phyloP scores from a whole-genome alignment of 2,329 filamentous ascomycete species.

The Hypoxylon sp. region DNA sequence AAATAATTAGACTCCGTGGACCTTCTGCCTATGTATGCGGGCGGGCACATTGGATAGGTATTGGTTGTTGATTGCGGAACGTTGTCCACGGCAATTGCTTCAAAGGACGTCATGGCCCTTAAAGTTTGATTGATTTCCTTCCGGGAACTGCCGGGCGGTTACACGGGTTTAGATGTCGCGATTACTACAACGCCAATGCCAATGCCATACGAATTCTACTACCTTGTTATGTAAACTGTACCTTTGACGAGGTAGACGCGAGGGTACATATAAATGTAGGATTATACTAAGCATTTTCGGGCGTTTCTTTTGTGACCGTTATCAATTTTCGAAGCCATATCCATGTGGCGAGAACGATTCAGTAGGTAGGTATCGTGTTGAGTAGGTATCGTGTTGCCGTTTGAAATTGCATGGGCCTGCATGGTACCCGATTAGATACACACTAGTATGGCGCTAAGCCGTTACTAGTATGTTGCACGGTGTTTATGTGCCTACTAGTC shows the following conservation, averaged over 20 bases:
- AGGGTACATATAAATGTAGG: no score
- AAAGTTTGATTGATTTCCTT: slow-evolving; percentile 17
- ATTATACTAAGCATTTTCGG: slow-evolving; percentile 28
- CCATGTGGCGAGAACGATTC: background rate
- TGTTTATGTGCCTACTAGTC: slow-evolving; percentile 6
- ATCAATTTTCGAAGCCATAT: slow-evolving; percentile 1
- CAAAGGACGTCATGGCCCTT: slow-evolving; percentile 32
- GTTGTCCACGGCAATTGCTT: slow-evolving; percentile 40
- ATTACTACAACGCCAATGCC: slow-evolving; percentile 28
- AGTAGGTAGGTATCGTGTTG: no score
- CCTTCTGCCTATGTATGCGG: slow-evolving; percentile 27
- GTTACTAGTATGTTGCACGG: slow-evolving; percentile 30
- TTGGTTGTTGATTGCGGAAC: slow-evolving; percentile 21
- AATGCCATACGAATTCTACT: slow-evolving; percentile 30
- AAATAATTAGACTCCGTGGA: slow-evolving; percentile 11
- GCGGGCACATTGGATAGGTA: slow-evolving; percentile 29
- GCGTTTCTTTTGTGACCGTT: slow-evolving; percentile 33
- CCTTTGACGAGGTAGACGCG: slow-evolving; percentile 6
- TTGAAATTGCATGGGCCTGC: background rate
- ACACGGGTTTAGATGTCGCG: slow-evolving; percentile 16
- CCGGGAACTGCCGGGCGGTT: slow-evolving; percentile 38
- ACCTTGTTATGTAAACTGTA: slow-evolving; percentile 24
- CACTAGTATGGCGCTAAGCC: slow-evolving; percentile 16
- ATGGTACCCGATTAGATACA: background rate
- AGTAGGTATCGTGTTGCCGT: background rate